Conservation (phyloP, 495 filamentous ascomycete genomes). For the Podospora fimiseda region DNA sequence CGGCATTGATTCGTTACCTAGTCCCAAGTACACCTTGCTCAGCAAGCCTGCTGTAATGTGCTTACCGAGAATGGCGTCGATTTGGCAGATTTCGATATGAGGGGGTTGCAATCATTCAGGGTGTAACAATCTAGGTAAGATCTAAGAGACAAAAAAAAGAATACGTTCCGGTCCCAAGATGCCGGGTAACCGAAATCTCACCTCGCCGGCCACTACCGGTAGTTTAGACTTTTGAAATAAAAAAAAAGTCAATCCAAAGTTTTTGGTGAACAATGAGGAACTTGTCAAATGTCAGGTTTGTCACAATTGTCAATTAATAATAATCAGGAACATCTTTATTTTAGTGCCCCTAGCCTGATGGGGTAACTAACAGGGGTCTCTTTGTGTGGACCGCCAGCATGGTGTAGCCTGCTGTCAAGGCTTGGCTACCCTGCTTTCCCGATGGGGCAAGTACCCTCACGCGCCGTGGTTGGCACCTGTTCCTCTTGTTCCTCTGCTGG, state of each 20-base stretch:
- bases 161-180: no score
- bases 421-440: slow-evolving; percentile 16
- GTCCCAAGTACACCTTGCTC: not conserved
- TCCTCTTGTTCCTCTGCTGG: not conserved
- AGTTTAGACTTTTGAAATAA: no score
- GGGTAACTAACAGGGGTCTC: slow-evolving; percentile 4
- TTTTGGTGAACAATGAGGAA: no score
- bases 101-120: not conserved
- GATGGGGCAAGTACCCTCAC: slow-evolving; percentile 17
- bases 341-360: not conserved
- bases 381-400: slow-evolving; percentile 7
- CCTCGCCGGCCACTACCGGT: no score
- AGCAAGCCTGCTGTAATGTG: not conserved
- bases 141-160: no score
- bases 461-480: not conserved
- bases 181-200: no score
- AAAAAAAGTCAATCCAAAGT: no score
- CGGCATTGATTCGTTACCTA: not conserved
- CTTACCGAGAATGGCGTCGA: not conserved
- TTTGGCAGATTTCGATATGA: not conserved
- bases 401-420: slow-evolving; percentile 11
- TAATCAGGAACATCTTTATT: not conserved
- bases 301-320: not conserved
- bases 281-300: no score
- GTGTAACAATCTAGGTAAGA: no score